Evolutionary conservation across 441 rosid genomes (phyloP), one percentile per base, ranked within the genome.

Genomic region (Populus hybrid): DNA sequence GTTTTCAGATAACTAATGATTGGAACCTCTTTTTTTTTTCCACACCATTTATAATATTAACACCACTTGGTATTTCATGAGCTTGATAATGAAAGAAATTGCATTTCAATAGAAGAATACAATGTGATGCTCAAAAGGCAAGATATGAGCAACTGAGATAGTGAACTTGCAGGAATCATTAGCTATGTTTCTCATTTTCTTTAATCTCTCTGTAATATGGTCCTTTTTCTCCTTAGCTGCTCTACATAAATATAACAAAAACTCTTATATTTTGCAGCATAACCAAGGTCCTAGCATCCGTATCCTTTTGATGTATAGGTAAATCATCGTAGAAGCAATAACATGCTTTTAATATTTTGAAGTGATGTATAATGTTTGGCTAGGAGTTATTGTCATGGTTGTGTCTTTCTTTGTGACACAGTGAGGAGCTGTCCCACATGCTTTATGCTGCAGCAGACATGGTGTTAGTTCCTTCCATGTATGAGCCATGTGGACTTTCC

Each of bases 361-460:
- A 20, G 36, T 14, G 42, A 45, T 59, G 38, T 18, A 3, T 50
- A 10, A 69, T 76, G 65, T 3, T 9, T 23, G 38, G 74, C 70
- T 72, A 74, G 12, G 31, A 35, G 7, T 45, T 12, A 7, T 7
- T 40, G 64, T 12, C 21, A 31, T 78, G 56, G 69, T 45, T 80
- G 33, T 35, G 31, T 29, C 53, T 79, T 68, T 28, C 76, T 70
- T 72, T 80, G 9, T 74, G 69, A 31, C 71, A 64, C 81, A 89
- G 92, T 21, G 92, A 89, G 78, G 90, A 89, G 85, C 82, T 89
- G 69, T 84, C 92, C 73, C 92, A 89, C 78, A 84, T 89, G 89
- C 90, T 89, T 73, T 89, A 89, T 83, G 89, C 92, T 53, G 90
- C 90, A 31, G 92, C 90, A 56, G 92, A 89, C 82, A 76, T 87